Conservation (phyloP, 495 filamentous ascomycete species). For the Penicillium verhagenii region DNA sequence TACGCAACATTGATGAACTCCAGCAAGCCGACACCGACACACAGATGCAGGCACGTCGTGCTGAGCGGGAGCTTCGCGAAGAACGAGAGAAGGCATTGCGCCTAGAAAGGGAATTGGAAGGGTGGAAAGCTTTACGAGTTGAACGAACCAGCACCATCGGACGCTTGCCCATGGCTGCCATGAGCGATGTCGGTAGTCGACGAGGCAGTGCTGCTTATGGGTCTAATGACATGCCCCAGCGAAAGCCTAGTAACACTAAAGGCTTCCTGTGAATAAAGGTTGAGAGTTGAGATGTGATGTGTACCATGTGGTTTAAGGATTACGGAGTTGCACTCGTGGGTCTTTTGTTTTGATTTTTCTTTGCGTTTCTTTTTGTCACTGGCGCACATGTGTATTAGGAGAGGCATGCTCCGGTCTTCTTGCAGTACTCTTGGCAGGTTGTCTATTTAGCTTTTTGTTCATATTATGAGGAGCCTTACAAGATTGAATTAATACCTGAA, state of each 20-base stretch:
- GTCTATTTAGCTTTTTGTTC: conserved; percentile 15
- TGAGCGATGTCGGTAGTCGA: conserved; percentile 44
- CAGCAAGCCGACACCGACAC: conserved; percentile 79
- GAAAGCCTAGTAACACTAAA: conserved; percentile 51
- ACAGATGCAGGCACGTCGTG: conserved; percentile 74
- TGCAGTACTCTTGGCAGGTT: neutral
- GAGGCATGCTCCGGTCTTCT: conserved; percentile 14
- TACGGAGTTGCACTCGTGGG: conserved; percentile 15
- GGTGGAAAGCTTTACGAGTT: conserved; percentile 72
- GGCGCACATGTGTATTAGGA: conserved; percentile 25
- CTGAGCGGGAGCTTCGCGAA: conserved; percentile 86
- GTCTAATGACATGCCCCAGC: conserved; percentile 39
- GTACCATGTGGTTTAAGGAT: conserved; percentile 20
- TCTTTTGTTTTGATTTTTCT: conserved; percentile 8
- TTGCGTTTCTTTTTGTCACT: conserved; percentile 8
- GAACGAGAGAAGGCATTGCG: conserved; percentile 79
- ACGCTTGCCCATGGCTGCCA: conserved; percentile 27
- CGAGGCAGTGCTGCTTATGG: conserved; percentile 40
- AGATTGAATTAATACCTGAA: conserved; percentile 1
- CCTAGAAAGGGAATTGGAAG: conserved; percentile 87
- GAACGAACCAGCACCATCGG: conserved; percentile 52
- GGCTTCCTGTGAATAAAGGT: conserved; percentile 43
- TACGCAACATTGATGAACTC: conserved; percentile 89
- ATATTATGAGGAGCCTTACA: conserved; percentile 13
- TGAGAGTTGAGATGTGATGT: too few species aligned